Conservation (phyloP, 768 basidiomycete species). For the Ramaria rubella region DNA sequence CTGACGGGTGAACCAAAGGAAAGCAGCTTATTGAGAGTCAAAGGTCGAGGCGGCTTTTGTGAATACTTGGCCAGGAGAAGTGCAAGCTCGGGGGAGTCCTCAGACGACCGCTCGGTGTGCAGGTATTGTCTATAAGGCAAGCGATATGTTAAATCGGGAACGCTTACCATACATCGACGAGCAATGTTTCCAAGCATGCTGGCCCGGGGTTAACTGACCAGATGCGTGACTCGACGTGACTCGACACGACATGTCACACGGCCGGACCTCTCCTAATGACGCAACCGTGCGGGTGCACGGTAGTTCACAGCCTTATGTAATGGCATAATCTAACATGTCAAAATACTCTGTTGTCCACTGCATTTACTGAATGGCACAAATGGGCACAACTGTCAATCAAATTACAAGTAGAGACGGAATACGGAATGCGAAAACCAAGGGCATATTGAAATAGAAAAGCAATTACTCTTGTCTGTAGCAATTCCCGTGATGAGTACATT, state of each 20-base stretch:
- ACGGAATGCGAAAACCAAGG: neutral
- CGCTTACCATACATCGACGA: neutral
- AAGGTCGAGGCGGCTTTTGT: slow-evolving; percentile 54
- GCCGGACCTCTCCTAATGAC: too few species aligned
- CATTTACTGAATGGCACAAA: neutral
- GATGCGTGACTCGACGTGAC: too few species aligned
- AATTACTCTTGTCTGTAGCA: slow-evolving; percentile 82
- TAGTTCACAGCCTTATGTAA: too few species aligned
- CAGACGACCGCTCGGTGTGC: slow-evolving; percentile 10
- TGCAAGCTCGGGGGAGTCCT: slow-evolving; percentile 41
- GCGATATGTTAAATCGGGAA: neutral
- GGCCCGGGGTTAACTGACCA: too few species aligned
- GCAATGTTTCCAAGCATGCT: neutral
- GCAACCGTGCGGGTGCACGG: too few species aligned
- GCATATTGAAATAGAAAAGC: neutral
- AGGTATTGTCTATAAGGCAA: neutral
- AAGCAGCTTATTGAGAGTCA: slow-evolving; percentile 66
- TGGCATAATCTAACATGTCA: too few species aligned
- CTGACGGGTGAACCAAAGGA: slow-evolving; percentile 73
- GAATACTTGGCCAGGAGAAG: slow-evolving; percentile 58
- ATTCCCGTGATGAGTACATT: slow-evolving; percentile 56
- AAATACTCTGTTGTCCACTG: neutral
- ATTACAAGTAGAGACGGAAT: neutral
- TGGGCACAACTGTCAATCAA: neutral
- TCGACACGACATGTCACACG: too few species aligned